phyloP scores from a whole-genome alignment of 2,329 filamentous ascomycete species.

The Trichoderma simmonsii region DNA sequence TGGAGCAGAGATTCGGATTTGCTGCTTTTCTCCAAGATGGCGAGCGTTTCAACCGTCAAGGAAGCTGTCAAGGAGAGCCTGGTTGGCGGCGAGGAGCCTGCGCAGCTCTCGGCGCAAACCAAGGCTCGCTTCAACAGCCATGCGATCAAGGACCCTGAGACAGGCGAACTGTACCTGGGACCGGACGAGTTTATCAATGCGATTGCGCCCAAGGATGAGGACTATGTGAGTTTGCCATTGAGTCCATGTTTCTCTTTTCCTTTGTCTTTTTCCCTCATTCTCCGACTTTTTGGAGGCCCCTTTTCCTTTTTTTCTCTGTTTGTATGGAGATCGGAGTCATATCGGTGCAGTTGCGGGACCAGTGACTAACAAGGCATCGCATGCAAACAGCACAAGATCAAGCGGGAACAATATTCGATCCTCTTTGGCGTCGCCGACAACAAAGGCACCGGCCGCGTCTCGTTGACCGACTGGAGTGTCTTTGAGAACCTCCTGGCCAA shows the following conservation, averaged over 20 bases:
- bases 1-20: background rate
- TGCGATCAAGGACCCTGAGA: slow-evolving; percentile 70
- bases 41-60: slow-evolving; percentile 51
- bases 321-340: background rate
- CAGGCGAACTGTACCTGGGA: slow-evolving; percentile 76
- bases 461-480: slow-evolving; percentile 79
- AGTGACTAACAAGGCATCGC: slow-evolving; percentile 3
- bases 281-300: background rate
- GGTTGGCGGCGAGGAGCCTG: slow-evolving; percentile 57
- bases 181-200: slow-evolving; percentile 88
- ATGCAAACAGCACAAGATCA: slow-evolving; percentile 82
- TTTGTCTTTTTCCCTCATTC: background rate
- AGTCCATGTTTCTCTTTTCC: background rate
- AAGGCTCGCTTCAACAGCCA: slow-evolving; percentile 73
- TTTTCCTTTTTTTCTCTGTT: background rate
- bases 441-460: slow-evolving; percentile 68
- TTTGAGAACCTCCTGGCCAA: slow-evolving; percentile 94
- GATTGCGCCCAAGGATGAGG: slow-evolving; percentile 79
- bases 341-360: slow-evolving; percentile 11
- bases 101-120: slow-evolving; percentile 69
- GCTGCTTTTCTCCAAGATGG: slow-evolving; percentile 27
- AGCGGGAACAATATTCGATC: slow-evolving; percentile 89
- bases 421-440: slow-evolving; percentile 91
- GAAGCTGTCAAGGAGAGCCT: slow-evolving; percentile 78
- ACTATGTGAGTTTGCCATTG: slow-evolving; percentile 69